phyloP scores from a whole-genome alignment of 257 asterid genomes.

The Cinchona pubescens region DNA sequence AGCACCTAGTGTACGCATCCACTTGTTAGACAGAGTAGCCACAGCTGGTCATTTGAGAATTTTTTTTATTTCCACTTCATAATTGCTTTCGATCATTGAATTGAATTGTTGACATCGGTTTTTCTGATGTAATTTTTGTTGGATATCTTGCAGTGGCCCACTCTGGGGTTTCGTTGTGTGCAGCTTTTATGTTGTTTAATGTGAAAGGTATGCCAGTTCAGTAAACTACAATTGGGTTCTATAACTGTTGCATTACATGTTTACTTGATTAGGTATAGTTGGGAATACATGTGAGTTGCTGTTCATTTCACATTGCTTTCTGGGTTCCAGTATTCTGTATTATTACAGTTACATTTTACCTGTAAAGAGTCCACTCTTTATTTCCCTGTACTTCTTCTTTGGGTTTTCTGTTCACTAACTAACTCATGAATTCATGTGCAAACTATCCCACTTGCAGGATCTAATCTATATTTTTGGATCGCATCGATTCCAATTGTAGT shows the following conservation, averaged over 20 bases:
- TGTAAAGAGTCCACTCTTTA: neutral
- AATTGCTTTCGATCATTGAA: neutral
- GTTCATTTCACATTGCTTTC: neutral
- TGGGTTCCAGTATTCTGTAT: neutral
- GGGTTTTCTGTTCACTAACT: neutral
- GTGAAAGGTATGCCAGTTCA: conserved; percentile 56
- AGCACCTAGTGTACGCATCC: neutral
- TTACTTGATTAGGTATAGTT: neutral
- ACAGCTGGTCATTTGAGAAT: neutral
- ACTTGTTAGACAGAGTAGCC: neutral
- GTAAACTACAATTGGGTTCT: neutral
- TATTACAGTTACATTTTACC: neutral
- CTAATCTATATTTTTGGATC: conserved; percentile 97
- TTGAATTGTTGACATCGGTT: neutral
- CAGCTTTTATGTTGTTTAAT: conserved; percentile 92
- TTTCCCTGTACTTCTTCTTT: neutral
- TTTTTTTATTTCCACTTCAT: neutral
- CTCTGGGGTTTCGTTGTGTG: conserved; percentile 98
- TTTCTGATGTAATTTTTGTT: conserved; percentile 25
- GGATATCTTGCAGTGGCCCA: conserved; percentile 60
- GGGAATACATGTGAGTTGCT: neutral
- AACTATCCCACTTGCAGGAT: conserved; percentile 53
- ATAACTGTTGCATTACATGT: conserved; percentile 1
- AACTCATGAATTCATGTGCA: neutral
- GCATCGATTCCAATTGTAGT: conserved; percentile 87